Evolutionary conservation across 805 yeast species (phyloP), one percentile per base, ranked within the genome.

Genomic region (Starmerella apis): DNA sequence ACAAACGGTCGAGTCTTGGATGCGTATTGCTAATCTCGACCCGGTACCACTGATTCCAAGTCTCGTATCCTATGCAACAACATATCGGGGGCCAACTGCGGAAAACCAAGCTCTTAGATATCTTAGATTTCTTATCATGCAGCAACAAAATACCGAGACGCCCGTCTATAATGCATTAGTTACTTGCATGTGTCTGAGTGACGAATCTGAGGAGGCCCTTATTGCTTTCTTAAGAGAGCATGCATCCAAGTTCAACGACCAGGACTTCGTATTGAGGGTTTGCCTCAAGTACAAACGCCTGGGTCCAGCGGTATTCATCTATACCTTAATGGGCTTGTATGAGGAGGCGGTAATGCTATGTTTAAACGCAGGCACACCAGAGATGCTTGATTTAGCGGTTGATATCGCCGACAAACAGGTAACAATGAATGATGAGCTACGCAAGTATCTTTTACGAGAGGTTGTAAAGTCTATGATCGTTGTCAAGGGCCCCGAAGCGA

Each of bases 291-390:
- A 75, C 60, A 64, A 75, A 10, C 78, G 77, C 51, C 69, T 72
- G 45, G 77, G 77, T 52, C 75, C 88, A 1, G 87, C 95, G 0
- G 78, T 86, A 9, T 73, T 76, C 51, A 73, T 92, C n/a, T 79
- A 83, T 58, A 76, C 92, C 1, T 70, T 76, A 46, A 66, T 86
- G 65, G 77, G 73, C 3, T 71, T 83, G 42, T 84, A 74, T 61
- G 94, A 86, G 53, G 87, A 84, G 48, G 96, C 97, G 0, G 78
- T 88, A 31, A 72, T 72, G 44, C 63, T 92, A 49, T 90, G 96
- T 0, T 68, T 92, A 42, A 72, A 76, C 3, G 67, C 77, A 53
- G 57, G 53, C 22, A 30, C 28, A 9, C 25, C 47, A 6, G 76
- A 76, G 30, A 67, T 81, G 57, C 65, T 78, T 5, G 81, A 79